phyloP scores from a whole-genome alignment of 148 eudicot genomes.

The Arbutus unedo region DNA sequence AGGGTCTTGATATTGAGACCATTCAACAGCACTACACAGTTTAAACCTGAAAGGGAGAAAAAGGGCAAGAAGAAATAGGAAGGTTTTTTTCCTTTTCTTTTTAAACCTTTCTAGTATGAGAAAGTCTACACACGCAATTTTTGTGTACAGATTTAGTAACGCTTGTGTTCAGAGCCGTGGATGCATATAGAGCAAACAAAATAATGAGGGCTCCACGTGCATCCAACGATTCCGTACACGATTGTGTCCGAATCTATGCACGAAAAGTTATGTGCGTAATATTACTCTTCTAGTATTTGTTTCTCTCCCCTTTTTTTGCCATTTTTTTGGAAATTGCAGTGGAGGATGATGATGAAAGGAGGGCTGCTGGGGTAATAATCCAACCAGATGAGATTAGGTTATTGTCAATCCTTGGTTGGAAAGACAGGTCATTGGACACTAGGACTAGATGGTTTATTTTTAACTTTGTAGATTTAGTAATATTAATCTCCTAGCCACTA shows the following conservation, averaged over 20 bases:
- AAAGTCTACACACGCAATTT: too few relatives aligned
- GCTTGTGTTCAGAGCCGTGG: too few relatives aligned
- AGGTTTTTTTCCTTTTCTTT: background rate
- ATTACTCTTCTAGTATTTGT: background rate
- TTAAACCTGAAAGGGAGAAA: constrained; percentile 23
- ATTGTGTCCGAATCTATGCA: too few relatives aligned
- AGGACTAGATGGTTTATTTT: background rate
- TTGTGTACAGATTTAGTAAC: too few relatives aligned
- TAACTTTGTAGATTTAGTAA: too few relatives aligned
- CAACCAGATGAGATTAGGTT: constrained; percentile 9
- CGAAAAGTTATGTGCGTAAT: too few relatives aligned
- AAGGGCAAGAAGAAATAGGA: constrained; percentile 14
- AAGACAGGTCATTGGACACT: background rate
- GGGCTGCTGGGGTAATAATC: background rate
- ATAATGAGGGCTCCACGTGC: too few relatives aligned
- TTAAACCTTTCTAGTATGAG: too few relatives aligned
- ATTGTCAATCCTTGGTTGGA: constrained; percentile 11
- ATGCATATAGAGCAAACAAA: too few relatives aligned
- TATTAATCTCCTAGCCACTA: too few relatives aligned
- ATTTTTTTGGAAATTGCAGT: constrained; percentile 15
- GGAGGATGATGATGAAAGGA: constrained; percentile 19
- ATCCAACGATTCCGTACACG: too few relatives aligned
- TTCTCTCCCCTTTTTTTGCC: background rate
- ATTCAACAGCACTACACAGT: constrained; percentile 62
- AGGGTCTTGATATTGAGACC: constrained; percentile 70